Evolutionary conservation across 2,329 filamentous ascomycete genomes (phyloP).

Genomic region (Monosporascus ibericus): DNA sequence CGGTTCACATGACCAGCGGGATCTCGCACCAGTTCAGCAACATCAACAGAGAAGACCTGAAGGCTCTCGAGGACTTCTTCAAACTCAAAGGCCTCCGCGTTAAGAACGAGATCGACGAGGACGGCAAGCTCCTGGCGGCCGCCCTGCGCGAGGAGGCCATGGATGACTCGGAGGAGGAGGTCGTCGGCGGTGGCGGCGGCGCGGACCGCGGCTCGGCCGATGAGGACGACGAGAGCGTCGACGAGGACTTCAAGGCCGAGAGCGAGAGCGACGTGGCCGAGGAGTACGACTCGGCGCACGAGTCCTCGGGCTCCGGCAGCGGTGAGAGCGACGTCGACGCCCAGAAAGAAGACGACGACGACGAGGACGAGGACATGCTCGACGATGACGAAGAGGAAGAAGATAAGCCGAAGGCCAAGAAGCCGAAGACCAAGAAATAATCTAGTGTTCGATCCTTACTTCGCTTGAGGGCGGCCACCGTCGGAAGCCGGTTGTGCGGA

Average conservation of each 20-base stretch:
- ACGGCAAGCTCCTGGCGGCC: slow-evolving; percentile 72
- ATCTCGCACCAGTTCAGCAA: slow-evolving; percentile 96
- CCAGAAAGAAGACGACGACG: slow-evolving; percentile 44
- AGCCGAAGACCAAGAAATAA: slow-evolving; percentile 30
- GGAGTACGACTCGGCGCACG: slow-evolving; percentile 88
- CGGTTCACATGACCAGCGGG: slow-evolving; percentile 73
- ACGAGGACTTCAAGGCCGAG: slow-evolving; percentile 92
- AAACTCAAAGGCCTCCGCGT: slow-evolving; percentile 90
- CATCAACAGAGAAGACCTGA: slow-evolving; percentile 97
- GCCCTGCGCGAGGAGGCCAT: slow-evolving; percentile 80
- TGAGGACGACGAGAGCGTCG: slow-evolving; percentile 90
- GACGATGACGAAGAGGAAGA: slow-evolving; percentile 29
- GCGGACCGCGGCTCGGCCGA: slow-evolving; percentile 86
- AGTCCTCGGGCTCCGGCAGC: slow-evolving; percentile 70
- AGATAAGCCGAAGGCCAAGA: slow-evolving; percentile 37
- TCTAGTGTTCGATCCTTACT: neutral
- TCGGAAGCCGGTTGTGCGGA: too few relatives aligned
- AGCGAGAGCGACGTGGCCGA: slow-evolving; percentile 94
- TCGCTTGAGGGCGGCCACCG: too few relatives aligned
- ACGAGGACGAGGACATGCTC: slow-evolving; percentile 27
- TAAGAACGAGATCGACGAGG: slow-evolving; percentile 98
- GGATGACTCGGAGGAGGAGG: slow-evolving; percentile 77
- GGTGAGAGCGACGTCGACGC: slow-evolving; percentile 56
- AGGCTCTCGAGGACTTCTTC: slow-evolving; percentile 95
- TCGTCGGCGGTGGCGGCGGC: slow-evolving; percentile 56